phyloP scores from a whole-genome alignment of 169 alveolate species.

The Plasmodium sp. region DNA sequence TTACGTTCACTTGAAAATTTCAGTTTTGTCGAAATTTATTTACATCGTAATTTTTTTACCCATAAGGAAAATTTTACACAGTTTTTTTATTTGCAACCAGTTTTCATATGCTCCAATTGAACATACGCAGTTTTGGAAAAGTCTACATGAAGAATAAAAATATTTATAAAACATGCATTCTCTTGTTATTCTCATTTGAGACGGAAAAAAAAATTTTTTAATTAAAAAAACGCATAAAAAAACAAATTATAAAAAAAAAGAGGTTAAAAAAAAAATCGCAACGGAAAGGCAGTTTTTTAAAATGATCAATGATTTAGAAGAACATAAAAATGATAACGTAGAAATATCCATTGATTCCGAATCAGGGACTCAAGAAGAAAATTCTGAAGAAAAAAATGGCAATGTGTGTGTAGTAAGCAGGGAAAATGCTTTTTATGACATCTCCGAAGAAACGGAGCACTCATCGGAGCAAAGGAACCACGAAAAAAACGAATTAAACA shows the following conservation, averaged over 20 bases:
- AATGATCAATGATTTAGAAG: conserved; percentile 22
- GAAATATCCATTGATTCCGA: conserved; percentile 3
- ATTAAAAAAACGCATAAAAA: background rate
- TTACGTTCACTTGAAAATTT: background rate
- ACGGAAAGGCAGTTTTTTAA: background rate
- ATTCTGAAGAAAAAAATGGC: background rate
- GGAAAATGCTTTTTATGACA: background rate
- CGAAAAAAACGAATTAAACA: conserved; percentile 1
- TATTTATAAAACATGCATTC: background rate
- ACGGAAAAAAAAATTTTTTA: background rate
- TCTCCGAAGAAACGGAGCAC: background rate
- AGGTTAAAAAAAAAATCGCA: background rate
- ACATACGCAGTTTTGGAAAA: background rate
- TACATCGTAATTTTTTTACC: background rate
- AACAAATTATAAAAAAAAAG: background rate
- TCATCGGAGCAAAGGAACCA: background rate
- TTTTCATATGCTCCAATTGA: background rate
- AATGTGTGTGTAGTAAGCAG: conserved; percentile 1
- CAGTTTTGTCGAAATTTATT: background rate
- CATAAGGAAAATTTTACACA: background rate
- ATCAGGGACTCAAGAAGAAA: conserved; percentile 20
- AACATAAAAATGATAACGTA: background rate
- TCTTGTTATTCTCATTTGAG: background rate
- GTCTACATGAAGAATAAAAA: background rate
- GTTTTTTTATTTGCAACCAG: background rate